A percentile compares a stretch with the other conserved stretches of the same genome.
phyloP scores from a whole-genome alignment of 2,329 filamentous ascomycete species.

The Fusarium albidum region DNA sequence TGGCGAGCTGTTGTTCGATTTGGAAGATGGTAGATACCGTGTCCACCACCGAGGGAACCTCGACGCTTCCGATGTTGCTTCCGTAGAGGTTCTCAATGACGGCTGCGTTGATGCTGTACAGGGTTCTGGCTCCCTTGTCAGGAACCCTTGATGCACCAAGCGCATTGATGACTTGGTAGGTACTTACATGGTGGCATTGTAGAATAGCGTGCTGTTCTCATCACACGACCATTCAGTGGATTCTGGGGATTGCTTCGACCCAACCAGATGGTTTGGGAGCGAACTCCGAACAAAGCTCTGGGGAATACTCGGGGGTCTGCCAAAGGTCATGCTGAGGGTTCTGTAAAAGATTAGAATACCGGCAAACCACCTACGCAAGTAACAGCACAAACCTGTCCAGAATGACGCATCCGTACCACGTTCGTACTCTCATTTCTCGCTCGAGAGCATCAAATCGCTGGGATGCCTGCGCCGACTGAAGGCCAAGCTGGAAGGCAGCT shows the following conservation, averaged over 20 bases:
- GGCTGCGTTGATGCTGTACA: constrained; percentile 19
- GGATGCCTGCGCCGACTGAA: constrained; percentile 54
- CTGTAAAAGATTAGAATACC: not conserved
- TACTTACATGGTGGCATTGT: constrained; percentile 23
- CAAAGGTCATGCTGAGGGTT: constrained; percentile 28
- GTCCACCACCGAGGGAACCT: constrained; percentile 4
- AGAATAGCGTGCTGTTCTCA: constrained; percentile 21
- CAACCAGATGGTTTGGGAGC: not conserved
- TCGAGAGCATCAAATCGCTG: constrained; percentile 50
- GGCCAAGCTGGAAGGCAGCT: constrained; percentile 58
- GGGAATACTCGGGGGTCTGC: constrained; percentile 23
- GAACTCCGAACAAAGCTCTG: constrained; percentile 26
- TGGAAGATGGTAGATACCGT: constrained; percentile 19
- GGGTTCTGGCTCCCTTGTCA: not conserved
- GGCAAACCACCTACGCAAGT: not conserved
- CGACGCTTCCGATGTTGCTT: constrained; percentile 22
- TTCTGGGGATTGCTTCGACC: too few relatives aligned
- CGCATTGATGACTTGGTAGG: accelerated
- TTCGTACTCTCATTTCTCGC: constrained; percentile 55
- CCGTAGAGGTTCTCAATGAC: constrained; percentile 23
- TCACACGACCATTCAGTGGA: not conserved
- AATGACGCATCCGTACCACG: constrained; percentile 48
- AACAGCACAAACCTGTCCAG: constrained; percentile 20
- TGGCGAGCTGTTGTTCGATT: constrained; percentile 23
- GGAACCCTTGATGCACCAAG: too few relatives aligned